Evolutionary conservation across 108 stramenopile species (phyloP).

Genomic region (Cylindrotheca closterium): DNA sequence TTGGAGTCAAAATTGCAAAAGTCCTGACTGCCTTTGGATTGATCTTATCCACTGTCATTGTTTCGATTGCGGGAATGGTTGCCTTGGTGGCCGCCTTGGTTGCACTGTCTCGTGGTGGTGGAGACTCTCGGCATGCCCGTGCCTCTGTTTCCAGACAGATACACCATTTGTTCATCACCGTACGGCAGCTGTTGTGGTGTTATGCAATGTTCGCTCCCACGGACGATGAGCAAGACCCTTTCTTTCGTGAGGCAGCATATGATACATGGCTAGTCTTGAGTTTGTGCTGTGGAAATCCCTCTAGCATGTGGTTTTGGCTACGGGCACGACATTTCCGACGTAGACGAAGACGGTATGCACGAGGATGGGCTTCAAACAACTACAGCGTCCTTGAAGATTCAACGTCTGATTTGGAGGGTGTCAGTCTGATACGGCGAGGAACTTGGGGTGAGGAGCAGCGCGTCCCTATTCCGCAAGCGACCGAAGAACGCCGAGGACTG

Average conservation of each 20-base stretch:
- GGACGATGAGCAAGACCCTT: slow-evolving; percentile 60
- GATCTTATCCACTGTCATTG: slow-evolving; percentile 68
- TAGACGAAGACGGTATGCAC: slow-evolving; percentile 19
- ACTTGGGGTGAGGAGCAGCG: slow-evolving; percentile 8
- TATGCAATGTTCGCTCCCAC: slow-evolving; percentile 78
- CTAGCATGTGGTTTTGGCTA: slow-evolving; percentile 66
- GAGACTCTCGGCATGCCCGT: slow-evolving; percentile 18
- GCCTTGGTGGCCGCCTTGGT: slow-evolving; percentile 73
- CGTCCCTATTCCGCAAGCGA: slow-evolving; percentile 13
- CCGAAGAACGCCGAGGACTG: slow-evolving; percentile 51
- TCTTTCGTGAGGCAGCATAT: slow-evolving; percentile 77
- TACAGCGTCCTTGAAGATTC: slow-evolving; percentile 12
- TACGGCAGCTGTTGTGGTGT: slow-evolving; percentile 79
- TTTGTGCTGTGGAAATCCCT: slow-evolving; percentile 69
- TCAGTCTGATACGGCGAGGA: slow-evolving; percentile 25
- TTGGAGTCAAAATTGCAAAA: slow-evolving; percentile 50
- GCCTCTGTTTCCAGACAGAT: slow-evolving; percentile 51
- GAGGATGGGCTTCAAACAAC: slow-evolving; percentile 30
- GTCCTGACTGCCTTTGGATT: slow-evolving; percentile 80
- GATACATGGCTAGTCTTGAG: slow-evolving; percentile 63
- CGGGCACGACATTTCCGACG: slow-evolving; percentile 50
- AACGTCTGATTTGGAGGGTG: slow-evolving; percentile 11
- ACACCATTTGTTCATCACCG: slow-evolving; percentile 45
- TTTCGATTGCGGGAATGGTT: slow-evolving; percentile 60
- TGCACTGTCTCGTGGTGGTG: slow-evolving; percentile 59